phyloP scores from a whole-genome alignment of 805 yeast genomes.

The Metschnikowia amazonensis region DNA sequence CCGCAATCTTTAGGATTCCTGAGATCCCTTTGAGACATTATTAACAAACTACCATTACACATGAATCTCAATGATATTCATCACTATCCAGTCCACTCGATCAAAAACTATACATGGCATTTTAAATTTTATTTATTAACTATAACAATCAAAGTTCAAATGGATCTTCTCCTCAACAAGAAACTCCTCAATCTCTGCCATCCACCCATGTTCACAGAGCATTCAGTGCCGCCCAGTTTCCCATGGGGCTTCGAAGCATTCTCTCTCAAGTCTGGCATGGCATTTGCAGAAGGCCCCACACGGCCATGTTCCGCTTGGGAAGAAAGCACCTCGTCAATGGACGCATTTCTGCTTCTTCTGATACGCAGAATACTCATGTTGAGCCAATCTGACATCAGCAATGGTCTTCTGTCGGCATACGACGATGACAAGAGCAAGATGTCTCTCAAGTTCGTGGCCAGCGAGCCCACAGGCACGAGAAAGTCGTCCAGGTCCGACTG shows the following conservation, averaged over 20 bases:
- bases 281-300: background rate
- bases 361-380: background rate
- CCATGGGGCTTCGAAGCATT: background rate
- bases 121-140: no score
- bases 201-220: background rate
- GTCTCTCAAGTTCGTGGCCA: background rate
- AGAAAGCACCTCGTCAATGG: constrained; percentile 1
- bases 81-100: no score
- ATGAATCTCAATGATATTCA: no score
- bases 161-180: background rate
- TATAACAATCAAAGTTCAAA: no score
- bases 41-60: no score
- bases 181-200: background rate
- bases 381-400: constrained; percentile 1
- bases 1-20: no score
- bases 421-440: background rate
- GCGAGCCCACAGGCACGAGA: background rate
- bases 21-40: no score
- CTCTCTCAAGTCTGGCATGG: background rate
- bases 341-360: background rate
- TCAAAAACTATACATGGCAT: no score
- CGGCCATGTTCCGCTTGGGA: background rate
- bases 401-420: background rate
- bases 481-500: background rate
- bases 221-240: background rate